Evolutionary conservation across 352 stramenopile species (phyloP).

Genomic region (Phytophthora sp.): DNA sequence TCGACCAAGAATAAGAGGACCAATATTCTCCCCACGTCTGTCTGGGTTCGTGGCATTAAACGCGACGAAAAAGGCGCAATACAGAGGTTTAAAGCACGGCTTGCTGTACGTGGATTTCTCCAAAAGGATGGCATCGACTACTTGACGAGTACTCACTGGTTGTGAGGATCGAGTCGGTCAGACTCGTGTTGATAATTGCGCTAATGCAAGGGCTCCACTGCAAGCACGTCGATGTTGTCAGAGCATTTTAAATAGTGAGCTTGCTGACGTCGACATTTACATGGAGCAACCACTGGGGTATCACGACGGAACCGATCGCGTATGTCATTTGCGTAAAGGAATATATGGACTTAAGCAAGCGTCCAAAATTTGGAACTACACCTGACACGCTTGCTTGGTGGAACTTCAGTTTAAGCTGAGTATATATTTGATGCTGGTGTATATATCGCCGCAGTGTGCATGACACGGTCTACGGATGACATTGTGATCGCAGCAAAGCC

Average conservation of each 20-base stretch:
- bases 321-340: constrained; percentile 6
- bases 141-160: constrained; percentile 6
- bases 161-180: constrained; percentile 7
- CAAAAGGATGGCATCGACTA: constrained; percentile 9
- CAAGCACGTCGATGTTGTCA: constrained; percentile 1
- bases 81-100: constrained; percentile 1
- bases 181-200: constrained; percentile 1
- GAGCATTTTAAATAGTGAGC: constrained; percentile 1
- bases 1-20: too few species aligned
- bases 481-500: background rate
- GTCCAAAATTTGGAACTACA: constrained; percentile 14
- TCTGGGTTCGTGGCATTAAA: background rate
- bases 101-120: background rate
- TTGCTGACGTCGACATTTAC: constrained; percentile 3
- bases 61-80: constrained; percentile 6
- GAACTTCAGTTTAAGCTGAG: constrained; percentile 1
- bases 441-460: background rate
- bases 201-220: background rate
- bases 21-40: too few species aligned
- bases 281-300: constrained; percentile 14
- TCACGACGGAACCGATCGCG: background rate
- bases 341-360: constrained; percentile 16
- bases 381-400: background rate
- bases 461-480: constrained; percentile 3
- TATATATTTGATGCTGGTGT: constrained; percentile 10